Percentiles rank a stretch among this genome's conserved stretches.
Conservation (phyloP, 225 moss, liverwort and hornwort species). For the Physcomitrellopsis africana region DNA sequence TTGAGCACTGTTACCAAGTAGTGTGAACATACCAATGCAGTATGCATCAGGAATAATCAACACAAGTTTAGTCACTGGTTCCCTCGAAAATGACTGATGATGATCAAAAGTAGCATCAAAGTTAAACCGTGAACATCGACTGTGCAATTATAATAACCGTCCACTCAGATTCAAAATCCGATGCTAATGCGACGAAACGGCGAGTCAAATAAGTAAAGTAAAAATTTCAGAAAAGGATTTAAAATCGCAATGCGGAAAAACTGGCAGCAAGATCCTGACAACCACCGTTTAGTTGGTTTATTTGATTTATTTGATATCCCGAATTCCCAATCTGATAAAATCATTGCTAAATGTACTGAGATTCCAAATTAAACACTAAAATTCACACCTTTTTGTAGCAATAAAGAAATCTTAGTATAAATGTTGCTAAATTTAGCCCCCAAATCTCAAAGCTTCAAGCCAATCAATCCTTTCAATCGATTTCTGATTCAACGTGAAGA, state of each 20-base stretch:
- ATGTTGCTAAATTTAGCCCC: too few relatives aligned
- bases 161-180: not conserved
- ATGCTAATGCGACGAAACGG: not conserved
- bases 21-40: not conserved
- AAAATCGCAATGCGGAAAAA: not conserved
- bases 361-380: too few relatives aligned
- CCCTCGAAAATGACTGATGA: not conserved
- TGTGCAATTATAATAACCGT: not conserved
- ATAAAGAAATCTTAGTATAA: too few relatives aligned
- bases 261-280: constrained; percentile 11
- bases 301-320: too few relatives aligned
- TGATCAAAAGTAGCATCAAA: not conserved
- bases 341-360: too few relatives aligned
- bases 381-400: too few relatives aligned
- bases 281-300: not conserved
- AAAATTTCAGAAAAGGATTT: not conserved
- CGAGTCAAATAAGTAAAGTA: not conserved
- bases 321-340: too few relatives aligned
- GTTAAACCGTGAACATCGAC: not conserved
- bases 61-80: constrained; percentile 2
- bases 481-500: constrained; percentile 3
- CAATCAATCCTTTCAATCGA: constrained; percentile 1
- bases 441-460: not conserved
- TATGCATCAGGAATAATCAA: not conserved
- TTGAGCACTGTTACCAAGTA: constrained; percentile 5